phyloP scores from a whole-genome alignment of 1,284 basidiomycete genomes.

The Cutaneotrichosporon arboriforme region DNA sequence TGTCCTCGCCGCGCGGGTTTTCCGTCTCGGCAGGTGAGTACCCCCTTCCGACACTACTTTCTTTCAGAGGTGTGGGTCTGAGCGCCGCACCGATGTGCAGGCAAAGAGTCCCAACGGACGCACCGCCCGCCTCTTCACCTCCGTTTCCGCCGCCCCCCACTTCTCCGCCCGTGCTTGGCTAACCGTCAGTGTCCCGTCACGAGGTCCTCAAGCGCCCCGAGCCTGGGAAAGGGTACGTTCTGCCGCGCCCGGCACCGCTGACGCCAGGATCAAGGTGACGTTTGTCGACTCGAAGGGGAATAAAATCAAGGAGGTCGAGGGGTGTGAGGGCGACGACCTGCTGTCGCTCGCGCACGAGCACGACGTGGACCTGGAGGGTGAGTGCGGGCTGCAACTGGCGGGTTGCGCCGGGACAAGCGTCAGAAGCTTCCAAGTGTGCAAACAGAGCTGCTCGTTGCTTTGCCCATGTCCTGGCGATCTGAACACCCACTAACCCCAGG shows the following conservation, averaged over 20 bases:
- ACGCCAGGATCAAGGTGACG: constrained; percentile 70
- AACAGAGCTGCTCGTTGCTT: too few relatives aligned
- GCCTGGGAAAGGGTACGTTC: constrained; percentile 45
- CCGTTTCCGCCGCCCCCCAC: too few relatives aligned
- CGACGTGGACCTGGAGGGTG: constrained; percentile 95
- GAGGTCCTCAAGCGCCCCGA: constrained; percentile 56
- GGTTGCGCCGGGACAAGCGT: too few relatives aligned
- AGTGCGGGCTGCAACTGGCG: constrained; percentile 22
- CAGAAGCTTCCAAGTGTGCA: too few relatives aligned
- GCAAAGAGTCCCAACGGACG: too few relatives aligned
- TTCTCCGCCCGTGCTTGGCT: too few relatives aligned
- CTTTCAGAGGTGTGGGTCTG: too few relatives aligned
- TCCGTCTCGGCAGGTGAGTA: constrained; percentile 1
- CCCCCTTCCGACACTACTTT: too few relatives aligned
- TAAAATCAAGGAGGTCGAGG: constrained; percentile 79
- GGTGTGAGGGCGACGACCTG: constrained; percentile 88
- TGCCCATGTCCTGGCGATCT: too few relatives aligned
- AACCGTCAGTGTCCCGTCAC: constrained; percentile 39
- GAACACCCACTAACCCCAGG: constrained; percentile 61
- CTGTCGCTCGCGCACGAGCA: constrained; percentile 89
- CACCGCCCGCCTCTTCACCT: too few relatives aligned
- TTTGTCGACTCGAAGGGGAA: constrained; percentile 85
- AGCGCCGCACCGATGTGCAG: too few relatives aligned
- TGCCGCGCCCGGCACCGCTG: background rate
- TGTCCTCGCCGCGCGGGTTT: background rate